phyloP scores from a whole-genome alignment of 805 yeast genomes.

The Lachancea waltii region DNA sequence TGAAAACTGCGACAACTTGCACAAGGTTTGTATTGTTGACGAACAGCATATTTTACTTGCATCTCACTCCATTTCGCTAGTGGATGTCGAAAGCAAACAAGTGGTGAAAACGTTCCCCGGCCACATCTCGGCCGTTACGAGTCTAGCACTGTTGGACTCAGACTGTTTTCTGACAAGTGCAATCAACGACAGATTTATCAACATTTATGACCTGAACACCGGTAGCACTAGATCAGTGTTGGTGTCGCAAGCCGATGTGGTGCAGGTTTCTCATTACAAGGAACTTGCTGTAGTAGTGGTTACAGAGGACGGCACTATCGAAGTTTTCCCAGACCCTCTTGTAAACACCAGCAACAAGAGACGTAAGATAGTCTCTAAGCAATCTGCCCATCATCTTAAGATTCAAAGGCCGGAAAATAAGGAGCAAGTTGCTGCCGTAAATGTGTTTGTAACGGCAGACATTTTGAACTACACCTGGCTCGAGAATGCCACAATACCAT shows the following conservation, averaged over 20 bases:
- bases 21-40: conserved; percentile 27
- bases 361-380: conserved; percentile 48
- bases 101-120: conserved; percentile 60
- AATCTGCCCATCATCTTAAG: conserved; percentile 40
- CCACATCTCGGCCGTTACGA: conserved; percentile 61
- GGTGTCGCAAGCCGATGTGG: conserved; percentile 61
- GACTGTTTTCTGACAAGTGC: conserved; percentile 64
- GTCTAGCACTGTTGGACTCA: conserved; percentile 34
- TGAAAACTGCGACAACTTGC: conserved; percentile 26
- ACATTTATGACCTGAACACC: conserved; percentile 43
- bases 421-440: conserved; percentile 23
- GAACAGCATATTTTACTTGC: conserved; percentile 48
- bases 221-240: conserved; percentile 48
- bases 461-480: conserved; percentile 51
- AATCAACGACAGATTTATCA: conserved; percentile 72
- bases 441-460: conserved; percentile 31
- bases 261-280: conserved; percentile 36
- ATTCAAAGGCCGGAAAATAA: conserved; percentile 41
- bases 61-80: conserved; percentile 57
- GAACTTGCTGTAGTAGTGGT: conserved; percentile 36
- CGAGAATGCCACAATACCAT: conserved; percentile 52
- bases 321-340: conserved; percentile 59
- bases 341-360: conserved; percentile 32
- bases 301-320: conserved; percentile 71
- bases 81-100: conserved; percentile 37